Conservation (phyloP, 164 flowering plant species). For the Kingdonia uniflora region DNA sequence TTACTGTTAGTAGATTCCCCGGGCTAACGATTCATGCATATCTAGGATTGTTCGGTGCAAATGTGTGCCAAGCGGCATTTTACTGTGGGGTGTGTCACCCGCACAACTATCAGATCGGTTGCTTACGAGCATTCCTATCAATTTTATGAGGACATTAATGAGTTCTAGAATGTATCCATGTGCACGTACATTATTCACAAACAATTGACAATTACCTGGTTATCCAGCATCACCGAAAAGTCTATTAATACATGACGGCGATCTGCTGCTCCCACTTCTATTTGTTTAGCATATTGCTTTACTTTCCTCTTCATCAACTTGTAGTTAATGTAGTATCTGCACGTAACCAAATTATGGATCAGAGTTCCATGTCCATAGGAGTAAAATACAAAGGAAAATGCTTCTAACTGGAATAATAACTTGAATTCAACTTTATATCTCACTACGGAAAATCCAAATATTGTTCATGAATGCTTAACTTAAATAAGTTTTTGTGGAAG, state of each 20-base stretch:
- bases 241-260: constrained; percentile 49
- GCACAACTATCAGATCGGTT: no score
- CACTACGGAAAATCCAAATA: background rate
- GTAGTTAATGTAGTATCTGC: constrained; percentile 71
- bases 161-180: no score
- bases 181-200: background rate
- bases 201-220: constrained; percentile 34
- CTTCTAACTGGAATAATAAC: no score
- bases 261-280: constrained; percentile 38
- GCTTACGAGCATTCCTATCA: no score
- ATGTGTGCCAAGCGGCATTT: no score
- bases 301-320: constrained; percentile 85
- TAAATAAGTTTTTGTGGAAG: background rate
- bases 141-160: no score
- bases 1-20: no score
- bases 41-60: no score
- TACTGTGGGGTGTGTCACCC: no score
- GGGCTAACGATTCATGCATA: no score
- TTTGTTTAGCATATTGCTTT: constrained; percentile 53
- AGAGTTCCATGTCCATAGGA: background rate
- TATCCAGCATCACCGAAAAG: constrained; percentile 68
- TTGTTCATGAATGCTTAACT: background rate
- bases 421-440: no score
- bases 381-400: background rate
- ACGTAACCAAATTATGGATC: constrained; percentile 2